phyloP scores from a whole-genome alignment of 441 rosid genomes.

The Erodium texanum region DNA sequence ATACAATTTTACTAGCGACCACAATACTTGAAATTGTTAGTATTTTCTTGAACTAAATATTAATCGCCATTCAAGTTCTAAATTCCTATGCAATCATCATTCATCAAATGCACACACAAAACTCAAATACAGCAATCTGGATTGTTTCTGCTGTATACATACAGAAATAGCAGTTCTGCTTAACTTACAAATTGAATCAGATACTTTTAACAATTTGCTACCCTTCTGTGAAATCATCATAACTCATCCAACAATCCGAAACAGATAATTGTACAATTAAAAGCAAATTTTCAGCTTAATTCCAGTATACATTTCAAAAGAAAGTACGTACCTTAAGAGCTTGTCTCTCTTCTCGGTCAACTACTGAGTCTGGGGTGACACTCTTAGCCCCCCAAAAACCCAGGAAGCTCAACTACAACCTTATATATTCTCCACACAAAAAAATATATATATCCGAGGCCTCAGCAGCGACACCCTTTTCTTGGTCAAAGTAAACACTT shows the following conservation, averaged over 20 bases:
- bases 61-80: background rate
- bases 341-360: conserved; percentile 26
- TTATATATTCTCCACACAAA: background rate
- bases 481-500: conserved; percentile 26
- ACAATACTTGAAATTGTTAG: background rate
- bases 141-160: background rate
- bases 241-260: background rate
- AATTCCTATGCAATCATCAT: background rate
- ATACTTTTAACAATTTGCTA: background rate
- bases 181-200: background rate
- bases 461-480: background rate
- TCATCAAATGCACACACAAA: background rate
- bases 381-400: conserved; percentile 10
- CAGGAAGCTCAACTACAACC: conserved; percentile 4
- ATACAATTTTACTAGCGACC: background rate
- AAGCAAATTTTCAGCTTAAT: background rate
- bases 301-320: conserved; percentile 1
- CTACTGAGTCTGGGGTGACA: conserved; percentile 20
- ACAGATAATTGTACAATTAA: background rate
- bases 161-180: background rate
- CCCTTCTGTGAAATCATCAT: background rate
- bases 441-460: conserved; percentile 4
- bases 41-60: background rate
- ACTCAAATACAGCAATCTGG: background rate
- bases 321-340: conserved; percentile 22